Evolutionary conservation across 2,329 filamentous ascomycete species (phyloP), one percentile per base, ranked within the genome.

Genomic region (Cucurbitaria berberidis): DNA sequence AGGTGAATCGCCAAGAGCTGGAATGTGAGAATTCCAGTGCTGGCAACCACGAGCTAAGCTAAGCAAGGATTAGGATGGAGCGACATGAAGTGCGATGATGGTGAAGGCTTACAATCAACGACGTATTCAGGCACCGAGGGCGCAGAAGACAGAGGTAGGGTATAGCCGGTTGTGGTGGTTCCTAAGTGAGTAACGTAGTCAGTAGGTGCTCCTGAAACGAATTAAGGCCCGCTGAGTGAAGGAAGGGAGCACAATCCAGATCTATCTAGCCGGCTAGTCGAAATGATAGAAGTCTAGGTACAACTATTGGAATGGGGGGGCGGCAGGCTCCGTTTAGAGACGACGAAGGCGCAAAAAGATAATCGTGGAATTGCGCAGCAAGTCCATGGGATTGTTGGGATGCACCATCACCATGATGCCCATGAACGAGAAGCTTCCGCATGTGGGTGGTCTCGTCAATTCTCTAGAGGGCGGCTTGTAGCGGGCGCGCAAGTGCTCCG

Each of bases 21-120:
- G 74, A 78, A 79, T 79, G 75, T 73, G 68, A 68, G 72, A 67
- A 70, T 70, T 67, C 63, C 71, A 68, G 66, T 63, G 61, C 64
- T 70, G 71, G 72, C 69, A 72, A 74, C 70, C 66, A 64, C 67
- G 61, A 59, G 59, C 69, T 73, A 63, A 59, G 59, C 69, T 73
- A 64, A 52, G 56, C 47, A 69, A 69, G 67, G 66, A 62, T 62
- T 51, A 68, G 65, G 63, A 53, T 60, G 16, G 19, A 21, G 42
- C 34, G 7, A 26, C 39, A 36, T n/a, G 18, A 35, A 42, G 24
- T 13, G 43, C 30, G 47, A 41, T 34, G 46, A 43, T 29, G 38
- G 29, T 42, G 43, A 50, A 19, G 32, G 55, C 68, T 60, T 56
- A 73, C 69, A 45, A 45, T 58, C 51, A 51, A 57, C 51, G 50